Conservation (phyloP, 345 rosid genomes). For the Eucalyptus virginea region DNA sequence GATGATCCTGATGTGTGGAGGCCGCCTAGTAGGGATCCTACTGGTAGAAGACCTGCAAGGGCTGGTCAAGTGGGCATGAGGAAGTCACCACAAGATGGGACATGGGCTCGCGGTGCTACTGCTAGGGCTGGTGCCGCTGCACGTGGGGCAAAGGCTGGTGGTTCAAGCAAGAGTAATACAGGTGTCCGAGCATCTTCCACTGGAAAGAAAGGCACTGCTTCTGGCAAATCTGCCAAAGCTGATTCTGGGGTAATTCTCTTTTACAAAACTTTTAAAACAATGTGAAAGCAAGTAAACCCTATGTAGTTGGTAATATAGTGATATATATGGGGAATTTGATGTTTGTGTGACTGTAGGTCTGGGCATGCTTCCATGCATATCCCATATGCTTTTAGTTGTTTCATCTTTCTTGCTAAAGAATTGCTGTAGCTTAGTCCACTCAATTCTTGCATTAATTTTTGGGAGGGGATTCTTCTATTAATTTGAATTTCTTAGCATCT, state of each 20-base stretch:
- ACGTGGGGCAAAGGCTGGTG: constrained; percentile 67
- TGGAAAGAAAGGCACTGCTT: constrained; percentile 68
- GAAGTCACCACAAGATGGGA: constrained; percentile 89
- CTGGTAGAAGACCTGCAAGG: constrained; percentile 69
- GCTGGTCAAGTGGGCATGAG: constrained; percentile 66
- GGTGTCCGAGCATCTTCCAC: constrained; percentile 55
- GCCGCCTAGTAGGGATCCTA: constrained; percentile 86
- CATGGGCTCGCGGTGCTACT: constrained; percentile 77
- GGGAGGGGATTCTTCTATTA: background rate
- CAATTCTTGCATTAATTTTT: background rate
- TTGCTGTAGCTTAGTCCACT: background rate
- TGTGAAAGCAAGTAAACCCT: background rate
- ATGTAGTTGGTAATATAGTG: background rate
- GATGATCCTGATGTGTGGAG: constrained; percentile 99
- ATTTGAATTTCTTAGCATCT: background rate
- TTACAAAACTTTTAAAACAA: background rate
- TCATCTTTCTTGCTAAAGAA: background rate
- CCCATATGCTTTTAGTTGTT: background rate
- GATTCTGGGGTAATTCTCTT: constrained; percentile 56
- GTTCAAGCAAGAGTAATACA: constrained; percentile 41
- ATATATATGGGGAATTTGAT: background rate
- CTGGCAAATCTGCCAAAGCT: constrained; percentile 63
- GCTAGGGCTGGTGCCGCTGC: constrained; percentile 46
- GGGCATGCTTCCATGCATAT: background rate
- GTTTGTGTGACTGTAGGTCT: background rate